A percentile compares a stretch with the other conserved stretches of the same genome.
phyloP scores from a whole-genome alignment of 768 basidiomycete genomes.

The Trametes punicea region DNA sequence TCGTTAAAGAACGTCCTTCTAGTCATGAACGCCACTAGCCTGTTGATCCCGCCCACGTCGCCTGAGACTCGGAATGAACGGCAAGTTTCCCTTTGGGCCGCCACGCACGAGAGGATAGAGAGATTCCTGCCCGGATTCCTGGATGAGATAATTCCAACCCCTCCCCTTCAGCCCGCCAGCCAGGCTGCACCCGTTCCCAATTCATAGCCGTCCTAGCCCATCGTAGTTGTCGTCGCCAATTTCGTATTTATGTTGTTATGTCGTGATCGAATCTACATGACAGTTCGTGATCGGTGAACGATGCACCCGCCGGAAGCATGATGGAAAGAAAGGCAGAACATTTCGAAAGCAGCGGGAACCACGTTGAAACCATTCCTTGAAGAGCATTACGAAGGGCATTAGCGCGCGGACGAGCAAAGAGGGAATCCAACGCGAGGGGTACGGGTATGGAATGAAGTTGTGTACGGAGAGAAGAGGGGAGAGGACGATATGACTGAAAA shows the following conservation, averaged over 20 bases:
- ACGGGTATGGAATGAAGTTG: constrained; percentile 10
- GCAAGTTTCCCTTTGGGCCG: constrained; percentile 75
- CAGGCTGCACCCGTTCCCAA: neutral
- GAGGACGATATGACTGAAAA: neutral
- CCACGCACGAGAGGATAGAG: constrained; percentile 84
- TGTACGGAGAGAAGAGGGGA: constrained; percentile 3
- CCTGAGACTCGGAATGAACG: constrained; percentile 50
- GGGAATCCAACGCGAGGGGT: constrained; percentile 8
- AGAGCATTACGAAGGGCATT: constrained; percentile 16
- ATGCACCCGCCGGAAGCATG: neutral
- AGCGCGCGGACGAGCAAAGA: constrained; percentile 6
- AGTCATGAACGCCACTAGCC: constrained; percentile 89
- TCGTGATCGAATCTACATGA: neutral
- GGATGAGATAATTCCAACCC: constrained; percentile 56
- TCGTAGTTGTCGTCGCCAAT: constrained; percentile 7
- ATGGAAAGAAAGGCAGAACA: neutral
- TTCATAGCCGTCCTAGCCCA: neutral
- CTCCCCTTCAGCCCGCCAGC: constrained; percentile 24
- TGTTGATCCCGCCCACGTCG: constrained; percentile 67
- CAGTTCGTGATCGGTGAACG: constrained; percentile 5
- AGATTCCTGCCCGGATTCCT: constrained; percentile 91
- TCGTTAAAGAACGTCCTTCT: constrained; percentile 95
- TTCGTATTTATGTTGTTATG: constrained; percentile 13
- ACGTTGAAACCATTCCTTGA: neutral
- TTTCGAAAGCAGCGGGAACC: neutral